Evolutionary conservation across 371 early-diverging fungal species (phyloP), one percentile per base, ranked within the genome.

Genomic region (Rhizopus sp.): DNA sequence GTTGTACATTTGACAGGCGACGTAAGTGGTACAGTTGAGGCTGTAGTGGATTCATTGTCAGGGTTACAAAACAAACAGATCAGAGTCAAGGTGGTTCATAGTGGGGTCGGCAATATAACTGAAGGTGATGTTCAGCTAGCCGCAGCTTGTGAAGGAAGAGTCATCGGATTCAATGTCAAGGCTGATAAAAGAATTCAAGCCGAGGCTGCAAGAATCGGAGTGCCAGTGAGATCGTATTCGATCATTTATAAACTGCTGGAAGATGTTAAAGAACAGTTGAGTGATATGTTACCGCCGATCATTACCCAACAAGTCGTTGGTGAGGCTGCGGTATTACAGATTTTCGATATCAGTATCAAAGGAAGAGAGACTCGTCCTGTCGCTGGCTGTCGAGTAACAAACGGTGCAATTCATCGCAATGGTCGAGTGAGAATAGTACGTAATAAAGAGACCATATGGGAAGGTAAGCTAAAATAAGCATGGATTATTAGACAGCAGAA

Each of bases 11-110:
- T 67, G 48, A 73, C 81, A 85, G 93, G 90, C 51, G 98, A 98
- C 70, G 98, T 98, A 4, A 90, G 91, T 50, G 98, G 98, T 23
- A 93, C 97, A 3, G 83, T 93, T 7, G 98, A 97, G 68, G 97
- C 98, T 0, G 82, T 98, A 5, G 79, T 83, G 1, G 88, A 88
- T 50, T 85, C 89, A n/a, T 69, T 98, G 12, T 61, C 77, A 44
- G 85, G 86, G 5, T 66, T 98, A 16, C 93, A 94, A 3, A 83
- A 78, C 32, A 86, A 90, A 62, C 89, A 94, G 60, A 89, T 93
- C 59, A 66, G 78, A 7, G 79, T 87, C 50, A 83, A 86, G 32
- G 86, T 96, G 7, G 82, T 96, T 12, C 75, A 78, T 48, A 78
- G 85, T 12, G 90, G 93, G 6, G 96, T 97, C 2, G 98, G 98